These are phyloP conservation scores for Coccomyxa sp. DNA, from an alignment of 139 green algal species.

Conservation along the genomic window DNA sequence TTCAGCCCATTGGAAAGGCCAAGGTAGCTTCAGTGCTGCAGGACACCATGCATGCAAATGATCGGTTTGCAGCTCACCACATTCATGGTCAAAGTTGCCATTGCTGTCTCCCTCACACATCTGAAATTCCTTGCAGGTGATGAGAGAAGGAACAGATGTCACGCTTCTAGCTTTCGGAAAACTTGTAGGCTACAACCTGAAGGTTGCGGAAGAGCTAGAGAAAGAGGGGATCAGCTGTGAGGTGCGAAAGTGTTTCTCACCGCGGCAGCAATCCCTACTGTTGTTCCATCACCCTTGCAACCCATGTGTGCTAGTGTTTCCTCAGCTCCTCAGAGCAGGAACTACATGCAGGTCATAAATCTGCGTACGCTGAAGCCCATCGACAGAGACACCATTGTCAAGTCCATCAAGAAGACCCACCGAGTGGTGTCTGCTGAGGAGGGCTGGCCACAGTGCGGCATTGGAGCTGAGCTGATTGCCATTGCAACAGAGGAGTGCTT, in stretches of 20 bases:
- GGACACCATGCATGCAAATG: background rate
- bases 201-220: conserved; percentile 84
- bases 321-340: background rate
- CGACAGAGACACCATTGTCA: conserved; percentile 82
- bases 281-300: background rate
- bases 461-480: conserved; percentile 77
- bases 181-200: conserved; percentile 88
- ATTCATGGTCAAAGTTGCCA: background rate
- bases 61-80: background rate
- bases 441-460: conserved; percentile 92
- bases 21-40: conserved; percentile 76
- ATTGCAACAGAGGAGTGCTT: conserved; percentile 90
- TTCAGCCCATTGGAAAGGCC: conserved; percentile 94
- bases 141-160: conserved; percentile 82
- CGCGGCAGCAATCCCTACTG: too few species aligned
- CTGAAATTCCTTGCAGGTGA: conserved; percentile 38
- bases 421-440: conserved; percentile 91
- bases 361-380: conserved; percentile 92
- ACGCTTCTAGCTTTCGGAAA: conserved; percentile 91
- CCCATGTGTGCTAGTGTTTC: background rate
- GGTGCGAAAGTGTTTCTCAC: conserved; percentile 31
- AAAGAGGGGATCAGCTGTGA: conserved; percentile 89
- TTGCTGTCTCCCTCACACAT: background rate
- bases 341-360: conserved; percentile 81
- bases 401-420: conserved; percentile 86